These are phyloP conservation scores for Bondarzewia mesenterica DNA, from an alignment of 1,284 basidiomycete genomes.

Conservation along the genomic window DNA sequence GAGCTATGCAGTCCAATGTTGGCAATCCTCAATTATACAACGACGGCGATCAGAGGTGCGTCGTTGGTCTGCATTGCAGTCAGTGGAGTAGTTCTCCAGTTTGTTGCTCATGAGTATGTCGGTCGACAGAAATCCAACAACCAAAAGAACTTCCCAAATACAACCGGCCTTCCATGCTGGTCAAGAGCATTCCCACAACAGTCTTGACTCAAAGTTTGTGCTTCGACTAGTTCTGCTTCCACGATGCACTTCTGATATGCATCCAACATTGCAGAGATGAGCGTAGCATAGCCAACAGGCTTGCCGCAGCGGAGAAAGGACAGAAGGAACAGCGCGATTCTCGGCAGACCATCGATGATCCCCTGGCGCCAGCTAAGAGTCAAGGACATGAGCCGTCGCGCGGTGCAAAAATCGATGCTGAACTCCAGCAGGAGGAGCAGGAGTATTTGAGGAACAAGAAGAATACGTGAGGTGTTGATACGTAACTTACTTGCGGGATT, in stretches of 20 bases:
- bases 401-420: conserved; percentile 54
- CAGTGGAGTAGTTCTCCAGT: not conserved
- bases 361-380: conserved; percentile 32
- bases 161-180: conserved; percentile 20
- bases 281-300: conserved; percentile 30
- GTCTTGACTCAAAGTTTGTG: conserved; percentile 33
- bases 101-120: not conserved
- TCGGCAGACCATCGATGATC: conserved; percentile 24
- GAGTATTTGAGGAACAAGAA: conserved; percentile 39
- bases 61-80: not conserved
- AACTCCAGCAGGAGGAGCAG: conserved; percentile 45
- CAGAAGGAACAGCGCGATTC: conserved; percentile 13
- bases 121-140: not conserved
- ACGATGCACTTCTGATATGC: not conserved
- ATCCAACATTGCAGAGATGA: conserved; percentile 29
- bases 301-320: conserved; percentile 27
- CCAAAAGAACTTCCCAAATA: not conserved
- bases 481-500: too few species aligned
- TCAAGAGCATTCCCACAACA: conserved; percentile 25
- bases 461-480: too few species aligned
- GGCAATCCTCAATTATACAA: conserved; percentile 37
- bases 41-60: conserved; percentile 33
- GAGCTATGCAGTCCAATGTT: conserved; percentile 38
- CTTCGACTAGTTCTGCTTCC: not conserved
- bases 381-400: conserved; percentile 55